These are phyloP conservation scores for Trichophyton simii DNA, from an alignment of 2,329 filamentous ascomycete species.

Conservation along the genomic window DNA sequence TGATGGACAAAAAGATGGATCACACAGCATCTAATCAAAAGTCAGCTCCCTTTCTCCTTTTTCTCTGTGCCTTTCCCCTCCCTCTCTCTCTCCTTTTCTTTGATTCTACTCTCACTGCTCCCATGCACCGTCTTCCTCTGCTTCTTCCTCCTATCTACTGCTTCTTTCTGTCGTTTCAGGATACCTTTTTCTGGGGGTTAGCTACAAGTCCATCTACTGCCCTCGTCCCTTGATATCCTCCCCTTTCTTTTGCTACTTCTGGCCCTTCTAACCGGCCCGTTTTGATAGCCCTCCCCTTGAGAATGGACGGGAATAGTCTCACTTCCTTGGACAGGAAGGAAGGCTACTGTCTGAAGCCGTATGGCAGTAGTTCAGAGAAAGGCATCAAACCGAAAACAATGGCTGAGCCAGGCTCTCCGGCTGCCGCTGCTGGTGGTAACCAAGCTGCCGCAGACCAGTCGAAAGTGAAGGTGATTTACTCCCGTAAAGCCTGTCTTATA, in stretches of 20 bases:
- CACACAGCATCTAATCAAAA: neutral
- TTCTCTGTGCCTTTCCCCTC: neutral
- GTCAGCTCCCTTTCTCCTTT: neutral
- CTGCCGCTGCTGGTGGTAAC: neutral
- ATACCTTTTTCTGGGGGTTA: neutral
- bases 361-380: neutral
- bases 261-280: neutral
- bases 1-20: slow-evolving; percentile 1
- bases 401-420: neutral
- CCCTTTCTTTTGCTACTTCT: neutral
- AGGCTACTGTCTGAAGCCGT: neutral
- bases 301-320: slow-evolving; percentile 1
- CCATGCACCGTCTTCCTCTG: neutral
- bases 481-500: neutral
- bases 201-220: neutral
- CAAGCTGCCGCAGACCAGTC: slow-evolving; percentile 6
- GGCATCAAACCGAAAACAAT: neutral
- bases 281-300: neutral
- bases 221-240: neutral
- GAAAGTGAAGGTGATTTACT: slow-evolving; percentile 10
- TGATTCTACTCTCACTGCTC: neutral
- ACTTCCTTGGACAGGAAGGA: neutral
- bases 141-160: neutral
- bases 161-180: neutral
- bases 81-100: neutral